Evolutionary conservation across 2,329 filamentous ascomycete genomes (phyloP).

Genomic region (Fusarium hostae): DNA sequence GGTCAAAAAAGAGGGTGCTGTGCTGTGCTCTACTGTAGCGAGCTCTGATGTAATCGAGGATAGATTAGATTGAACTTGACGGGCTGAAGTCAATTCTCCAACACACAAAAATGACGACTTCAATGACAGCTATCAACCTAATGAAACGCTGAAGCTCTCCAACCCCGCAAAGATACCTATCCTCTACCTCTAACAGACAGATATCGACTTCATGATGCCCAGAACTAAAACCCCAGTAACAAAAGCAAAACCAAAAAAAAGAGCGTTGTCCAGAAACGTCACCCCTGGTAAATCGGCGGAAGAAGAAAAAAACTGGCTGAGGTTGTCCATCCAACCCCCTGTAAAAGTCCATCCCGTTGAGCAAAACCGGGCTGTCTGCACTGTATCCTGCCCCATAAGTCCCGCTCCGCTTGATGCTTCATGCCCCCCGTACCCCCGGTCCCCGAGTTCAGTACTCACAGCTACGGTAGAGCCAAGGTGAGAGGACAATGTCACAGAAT

Average conservation of each 20-base stretch:
- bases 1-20: slow-evolving; percentile 18
- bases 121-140: slow-evolving; percentile 2
- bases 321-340: slow-evolving; percentile 12
- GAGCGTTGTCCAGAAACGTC: slow-evolving; percentile 32
- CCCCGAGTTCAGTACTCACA: slow-evolving; percentile 37
- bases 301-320: slow-evolving; percentile 27
- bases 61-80: slow-evolving; percentile 14
- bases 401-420: slow-evolving; percentile 35
- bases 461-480: slow-evolving; percentile 31
- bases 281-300: slow-evolving; percentile 19
- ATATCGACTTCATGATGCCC: slow-evolving; percentile 15
- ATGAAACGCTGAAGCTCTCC: slow-evolving; percentile 7
- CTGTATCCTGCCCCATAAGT: slow-evolving; percentile 36
- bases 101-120: slow-evolving; percentile 19
- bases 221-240: slow-evolving; percentile 3
- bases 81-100: slow-evolving; percentile 21
- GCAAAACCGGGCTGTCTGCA: slow-evolving; percentile 27
- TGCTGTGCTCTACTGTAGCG: slow-evolving; percentile 12
- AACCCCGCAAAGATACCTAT: slow-evolving; percentile 17
- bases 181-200: not conserved
- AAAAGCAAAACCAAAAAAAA: slow-evolving; percentile 17
- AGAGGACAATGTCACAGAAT: slow-evolving; percentile 21
- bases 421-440: slow-evolving; percentile 33
- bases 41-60: slow-evolving; percentile 28
- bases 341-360: slow-evolving; percentile 21